Conservation (phyloP, 768 basidiomycete species). For the Tricholomella constricta region DNA sequence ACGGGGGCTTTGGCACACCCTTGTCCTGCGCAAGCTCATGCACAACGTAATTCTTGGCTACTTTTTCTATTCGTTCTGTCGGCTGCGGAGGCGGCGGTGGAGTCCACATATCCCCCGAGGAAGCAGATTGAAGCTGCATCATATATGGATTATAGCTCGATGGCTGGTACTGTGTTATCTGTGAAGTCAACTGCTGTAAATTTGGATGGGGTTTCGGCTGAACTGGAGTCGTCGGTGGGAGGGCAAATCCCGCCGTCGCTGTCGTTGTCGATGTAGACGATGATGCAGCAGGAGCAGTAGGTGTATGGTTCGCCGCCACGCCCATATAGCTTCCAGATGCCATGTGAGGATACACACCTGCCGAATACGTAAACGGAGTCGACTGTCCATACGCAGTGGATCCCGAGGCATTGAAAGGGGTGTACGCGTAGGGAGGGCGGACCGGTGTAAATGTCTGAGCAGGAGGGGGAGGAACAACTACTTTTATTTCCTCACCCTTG, state of each 20-base stretch:
- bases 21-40: conserved; percentile 59
- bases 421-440: conserved; percentile 12
- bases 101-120: conserved; percentile 5
- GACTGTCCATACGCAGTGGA: conserved; percentile 18
- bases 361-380: conserved; percentile 13
- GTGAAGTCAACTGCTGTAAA: conserved; percentile 4
- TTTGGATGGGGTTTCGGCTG: conserved; percentile 5
- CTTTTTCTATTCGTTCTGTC: conserved; percentile 45
- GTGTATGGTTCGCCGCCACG: neutral
- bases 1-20: conserved; percentile 51
- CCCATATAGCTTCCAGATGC: conserved; percentile 6
- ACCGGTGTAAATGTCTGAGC: conserved; percentile 18
- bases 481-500: conserved; percentile 56
- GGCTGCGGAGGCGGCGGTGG: conserved; percentile 24
- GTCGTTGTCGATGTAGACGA: neutral
- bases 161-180: conserved; percentile 16
- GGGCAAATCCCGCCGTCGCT: neutral
- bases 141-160: conserved; percentile 19
- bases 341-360: conserved; percentile 12
- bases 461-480: conserved; percentile 41
- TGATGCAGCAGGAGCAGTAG: neutral
- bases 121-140: conserved; percentile 12
- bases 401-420: conserved; percentile 12
- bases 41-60: conserved; percentile 70
- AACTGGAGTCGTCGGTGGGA: neutral